Conservation (phyloP, 176 grass and related monocot species). For the Phoenix dactylifera region DNA sequence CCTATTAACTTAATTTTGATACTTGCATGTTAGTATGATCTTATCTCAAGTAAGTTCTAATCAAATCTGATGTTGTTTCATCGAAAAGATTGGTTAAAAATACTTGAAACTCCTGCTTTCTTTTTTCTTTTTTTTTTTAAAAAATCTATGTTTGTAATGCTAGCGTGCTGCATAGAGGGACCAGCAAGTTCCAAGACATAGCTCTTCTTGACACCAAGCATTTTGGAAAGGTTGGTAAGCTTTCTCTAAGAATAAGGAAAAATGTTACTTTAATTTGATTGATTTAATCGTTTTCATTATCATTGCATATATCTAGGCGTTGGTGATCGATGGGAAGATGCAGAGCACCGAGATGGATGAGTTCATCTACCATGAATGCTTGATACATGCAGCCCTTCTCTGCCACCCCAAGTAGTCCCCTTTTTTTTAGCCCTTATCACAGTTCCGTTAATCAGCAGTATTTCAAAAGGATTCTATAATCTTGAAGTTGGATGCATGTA, state of each 20-base stretch:
- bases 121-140: too few relatives aligned
- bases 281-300: neutral
- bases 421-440: neutral
- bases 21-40: neutral
- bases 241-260: too few relatives aligned
- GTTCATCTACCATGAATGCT: conserved; percentile 78
- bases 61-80: too few relatives aligned
- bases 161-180: conserved; percentile 57
- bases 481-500: too few relatives aligned
- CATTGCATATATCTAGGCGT: conserved; percentile 15
- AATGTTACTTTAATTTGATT: neutral
- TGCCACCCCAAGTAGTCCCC: conserved; percentile 43
- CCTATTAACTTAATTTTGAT: too few relatives aligned
- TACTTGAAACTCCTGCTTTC: too few relatives aligned
- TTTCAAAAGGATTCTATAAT: too few relatives aligned
- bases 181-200: conserved; percentile 65
- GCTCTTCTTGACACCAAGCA: conserved; percentile 67
- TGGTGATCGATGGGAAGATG: conserved; percentile 82
- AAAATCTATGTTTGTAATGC: too few relatives aligned
- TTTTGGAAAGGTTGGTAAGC: conserved; percentile 59
- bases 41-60: too few relatives aligned
- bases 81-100: too few relatives aligned
- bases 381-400: conserved; percentile 56
- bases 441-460: too few relatives aligned
- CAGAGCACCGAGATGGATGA: conserved; percentile 70